A percentile compares a stretch with the other conserved stretches of the same genome.
Evolutionary conservation across 495 filamentous ascomycete species (phyloP).

Genomic region (Annulohypoxylon bovei): DNA sequence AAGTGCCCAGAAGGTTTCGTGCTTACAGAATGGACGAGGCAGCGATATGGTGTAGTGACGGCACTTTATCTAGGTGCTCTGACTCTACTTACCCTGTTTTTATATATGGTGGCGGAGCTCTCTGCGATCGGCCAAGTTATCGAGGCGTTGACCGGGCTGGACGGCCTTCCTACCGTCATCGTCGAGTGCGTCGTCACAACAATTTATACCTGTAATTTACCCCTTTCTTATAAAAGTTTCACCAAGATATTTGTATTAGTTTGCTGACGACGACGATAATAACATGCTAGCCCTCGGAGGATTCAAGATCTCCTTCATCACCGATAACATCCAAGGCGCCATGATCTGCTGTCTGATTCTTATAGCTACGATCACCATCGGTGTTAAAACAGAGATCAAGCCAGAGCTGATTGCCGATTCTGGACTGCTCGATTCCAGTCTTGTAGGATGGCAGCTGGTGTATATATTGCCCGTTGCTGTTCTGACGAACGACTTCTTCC

Average conservation of each 20-base stretch:
- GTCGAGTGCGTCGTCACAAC: conserved; percentile 77
- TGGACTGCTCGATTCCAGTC: conserved; percentile 64
- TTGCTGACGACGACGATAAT: conserved; percentile 34
- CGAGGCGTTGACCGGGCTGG: conserved; percentile 72
- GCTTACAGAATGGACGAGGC: conserved; percentile 80
- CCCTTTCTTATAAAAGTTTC: not conserved
- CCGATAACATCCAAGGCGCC: conserved; percentile 78
- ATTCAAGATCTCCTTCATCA: conserved; percentile 80
- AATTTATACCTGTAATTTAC: conserved; percentile 75
- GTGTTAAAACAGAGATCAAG: conserved; percentile 75
- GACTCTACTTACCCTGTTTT: conserved; percentile 78
- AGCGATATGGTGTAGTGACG: conserved; percentile 72
- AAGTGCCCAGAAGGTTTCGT: conserved; percentile 83
- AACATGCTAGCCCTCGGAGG: conserved; percentile 69
- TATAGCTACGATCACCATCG: conserved; percentile 75
- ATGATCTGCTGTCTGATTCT: conserved; percentile 76
- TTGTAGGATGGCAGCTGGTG: conserved; percentile 80
- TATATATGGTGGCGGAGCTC: conserved; percentile 84
- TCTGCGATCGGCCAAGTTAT: conserved; percentile 79
- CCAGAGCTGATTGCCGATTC: conserved; percentile 69
- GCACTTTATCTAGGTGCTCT: conserved; percentile 75
- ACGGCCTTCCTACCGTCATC: conserved; percentile 77
- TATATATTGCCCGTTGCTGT: conserved; percentile 81
- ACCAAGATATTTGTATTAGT: not conserved
- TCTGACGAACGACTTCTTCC: conserved; percentile 80